Evolutionary conservation across 768 basidiomycete genomes (phyloP).

Genomic region (Boletus subcaerulescens): DNA sequence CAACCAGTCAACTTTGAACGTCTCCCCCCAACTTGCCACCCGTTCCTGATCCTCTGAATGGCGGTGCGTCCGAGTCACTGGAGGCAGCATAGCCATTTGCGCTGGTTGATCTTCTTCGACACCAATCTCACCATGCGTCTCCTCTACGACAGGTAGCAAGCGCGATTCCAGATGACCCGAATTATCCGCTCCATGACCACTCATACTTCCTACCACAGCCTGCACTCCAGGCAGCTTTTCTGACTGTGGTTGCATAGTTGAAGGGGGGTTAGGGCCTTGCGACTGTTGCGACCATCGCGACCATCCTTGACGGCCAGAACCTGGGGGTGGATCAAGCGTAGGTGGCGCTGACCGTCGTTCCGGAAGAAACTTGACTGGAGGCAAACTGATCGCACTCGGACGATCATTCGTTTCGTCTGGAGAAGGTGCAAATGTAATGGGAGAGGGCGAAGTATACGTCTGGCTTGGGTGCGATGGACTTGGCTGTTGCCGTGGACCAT

Average conservation of each 20-base stretch:
- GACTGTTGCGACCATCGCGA: background rate
- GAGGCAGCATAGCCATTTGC: no score
- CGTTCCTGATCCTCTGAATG: conserved; percentile 9
- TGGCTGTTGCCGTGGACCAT: conserved; percentile 13
- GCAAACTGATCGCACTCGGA: background rate
- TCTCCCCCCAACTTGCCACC: conserved; percentile 60
- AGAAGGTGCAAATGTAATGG: conserved; percentile 25
- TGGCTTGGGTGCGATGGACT: conserved; percentile 6
- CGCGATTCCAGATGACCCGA: conserved; percentile 3
- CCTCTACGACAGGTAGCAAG: conserved; percentile 25
- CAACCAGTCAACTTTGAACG: conserved; percentile 85
- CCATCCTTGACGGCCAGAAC: conserved; percentile 12
- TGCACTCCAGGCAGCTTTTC: conserved; percentile 40
- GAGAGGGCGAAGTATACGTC: conserved; percentile 38
- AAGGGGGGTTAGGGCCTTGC: background rate
- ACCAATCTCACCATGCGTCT: background rate
- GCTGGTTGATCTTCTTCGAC: conserved; percentile 17
- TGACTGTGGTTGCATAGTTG: conserved; percentile 33
- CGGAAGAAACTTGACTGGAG: background rate
- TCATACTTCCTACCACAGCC: conserved; percentile 21
- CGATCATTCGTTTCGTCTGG: background rate
- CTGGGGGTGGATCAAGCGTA: conserved; percentile 38
- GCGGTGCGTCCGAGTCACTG: background rate
- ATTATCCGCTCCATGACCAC: conserved; percentile 19
- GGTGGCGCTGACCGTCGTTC: conserved; percentile 50